Percentiles rank a stretch among this genome's conserved stretches.
Conservation (phyloP, 1,284 basidiomycete species). For the Austroboletus novae-zelandiae region DNA sequence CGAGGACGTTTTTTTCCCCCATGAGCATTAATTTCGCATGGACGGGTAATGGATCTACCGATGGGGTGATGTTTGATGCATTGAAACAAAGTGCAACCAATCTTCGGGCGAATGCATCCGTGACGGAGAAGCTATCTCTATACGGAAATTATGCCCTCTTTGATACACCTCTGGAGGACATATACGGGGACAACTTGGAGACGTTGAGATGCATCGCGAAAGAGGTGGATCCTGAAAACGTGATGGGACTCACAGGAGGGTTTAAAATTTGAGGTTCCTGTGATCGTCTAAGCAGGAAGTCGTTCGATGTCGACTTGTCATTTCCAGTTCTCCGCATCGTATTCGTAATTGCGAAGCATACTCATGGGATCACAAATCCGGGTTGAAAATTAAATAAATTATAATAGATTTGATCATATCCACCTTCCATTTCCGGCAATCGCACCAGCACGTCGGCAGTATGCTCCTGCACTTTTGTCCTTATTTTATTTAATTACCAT, state of each 20-base stretch:
- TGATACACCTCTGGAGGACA: conserved; percentile 43
- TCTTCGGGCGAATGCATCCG: conserved; percentile 39
- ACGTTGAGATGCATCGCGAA: conserved; percentile 40
- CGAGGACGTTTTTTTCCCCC: conserved; percentile 43
- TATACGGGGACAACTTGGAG: conserved; percentile 50
- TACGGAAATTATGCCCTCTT: conserved; percentile 58
- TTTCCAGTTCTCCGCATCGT: too few species aligned
- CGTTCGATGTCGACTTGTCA: too few species aligned
- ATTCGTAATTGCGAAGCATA: too few species aligned
- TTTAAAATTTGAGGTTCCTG: conserved; percentile 19
- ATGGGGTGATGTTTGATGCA: conserved; percentile 35
- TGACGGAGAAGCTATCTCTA: conserved; percentile 34
- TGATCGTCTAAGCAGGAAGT: too few species aligned
- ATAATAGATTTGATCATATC: too few species aligned
- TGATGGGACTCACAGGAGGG: conserved; percentile 59
- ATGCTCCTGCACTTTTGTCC: too few species aligned
- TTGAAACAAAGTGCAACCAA: conserved; percentile 40
- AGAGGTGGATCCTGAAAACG: conserved; percentile 46
- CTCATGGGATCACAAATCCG: too few species aligned
- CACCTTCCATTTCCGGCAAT: too few species aligned
- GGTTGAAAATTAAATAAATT: too few species aligned
- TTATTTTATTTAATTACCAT: too few species aligned
- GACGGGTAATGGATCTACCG: conserved; percentile 19
- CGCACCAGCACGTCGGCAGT: too few species aligned
- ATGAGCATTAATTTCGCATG: conserved; percentile 51